Percentiles rank a stretch among this genome's conserved stretches.
Conservation (phyloP, 2,329 filamentous ascomycete genomes). For the Fusarium bulbicola region DNA sequence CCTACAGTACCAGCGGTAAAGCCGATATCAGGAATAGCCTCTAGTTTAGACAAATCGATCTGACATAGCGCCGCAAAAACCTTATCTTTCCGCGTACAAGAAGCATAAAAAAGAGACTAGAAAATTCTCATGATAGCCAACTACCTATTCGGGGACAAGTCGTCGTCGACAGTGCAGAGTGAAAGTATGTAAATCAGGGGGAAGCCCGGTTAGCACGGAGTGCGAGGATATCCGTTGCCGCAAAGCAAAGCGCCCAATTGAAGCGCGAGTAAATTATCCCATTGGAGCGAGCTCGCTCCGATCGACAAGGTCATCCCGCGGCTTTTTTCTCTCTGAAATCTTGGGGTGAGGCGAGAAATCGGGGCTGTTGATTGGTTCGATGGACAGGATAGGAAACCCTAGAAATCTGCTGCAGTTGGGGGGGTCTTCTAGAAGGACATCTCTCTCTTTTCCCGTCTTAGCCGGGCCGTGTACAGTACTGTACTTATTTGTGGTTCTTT, state of each 20-base stretch:
- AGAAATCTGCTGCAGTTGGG: slow-evolving; percentile 16
- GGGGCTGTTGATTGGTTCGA: slow-evolving; percentile 9
- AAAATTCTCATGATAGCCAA: slow-evolving; percentile 25
- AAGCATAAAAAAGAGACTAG: neutral
- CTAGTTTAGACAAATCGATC: neutral
- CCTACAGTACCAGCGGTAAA: neutral
- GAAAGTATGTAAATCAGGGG: slow-evolving; percentile 14
- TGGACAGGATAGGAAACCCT: slow-evolving; percentile 20
- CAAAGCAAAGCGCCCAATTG: slow-evolving; percentile 24
- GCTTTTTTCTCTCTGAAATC: slow-evolving; percentile 18
- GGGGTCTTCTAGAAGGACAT: slow-evolving; percentile 38
- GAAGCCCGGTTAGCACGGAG: slow-evolving; percentile 32
- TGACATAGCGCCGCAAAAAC: slow-evolving; percentile 2
- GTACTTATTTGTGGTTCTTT: neutral
- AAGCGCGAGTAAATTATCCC: slow-evolving; percentile 22
- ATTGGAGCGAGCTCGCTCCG: slow-evolving; percentile 23
- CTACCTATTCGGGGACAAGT: slow-evolving; percentile 16
- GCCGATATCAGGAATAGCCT: neutral
- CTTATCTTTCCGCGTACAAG: slow-evolving; percentile 7
- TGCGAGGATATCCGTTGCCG: slow-evolving; percentile 20
- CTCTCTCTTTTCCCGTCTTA: slow-evolving; percentile 1
- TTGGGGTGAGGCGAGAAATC: slow-evolving; percentile 20
- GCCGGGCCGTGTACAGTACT: neutral
- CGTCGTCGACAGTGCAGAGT: neutral
- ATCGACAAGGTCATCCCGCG: slow-evolving; percentile 29